phyloP scores from a whole-genome alignment of 495 filamentous ascomycete genomes.

The Aspergillus ellipticus region DNA sequence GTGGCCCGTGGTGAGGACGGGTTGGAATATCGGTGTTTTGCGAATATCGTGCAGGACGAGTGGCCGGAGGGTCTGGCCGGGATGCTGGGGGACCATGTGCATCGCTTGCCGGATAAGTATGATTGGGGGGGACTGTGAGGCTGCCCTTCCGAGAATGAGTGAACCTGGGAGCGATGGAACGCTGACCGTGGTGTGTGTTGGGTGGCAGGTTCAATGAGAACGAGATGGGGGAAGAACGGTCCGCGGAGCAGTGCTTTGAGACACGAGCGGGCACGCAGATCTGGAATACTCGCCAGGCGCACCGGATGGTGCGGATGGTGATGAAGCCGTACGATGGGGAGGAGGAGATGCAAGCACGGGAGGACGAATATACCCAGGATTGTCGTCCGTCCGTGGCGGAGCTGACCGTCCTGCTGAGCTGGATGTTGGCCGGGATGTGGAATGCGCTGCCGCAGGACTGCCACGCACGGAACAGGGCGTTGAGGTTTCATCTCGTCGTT shows the following conservation, averaged over 20 bases:
- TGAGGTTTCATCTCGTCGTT: background rate
- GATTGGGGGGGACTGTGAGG: background rate
- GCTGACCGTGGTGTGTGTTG: too few relatives aligned
- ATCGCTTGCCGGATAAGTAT: background rate
- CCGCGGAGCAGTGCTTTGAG: too few relatives aligned
- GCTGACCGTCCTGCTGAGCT: background rate
- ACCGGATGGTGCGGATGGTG: background rate
- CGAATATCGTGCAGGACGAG: background rate
- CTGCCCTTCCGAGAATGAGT: too few relatives aligned
- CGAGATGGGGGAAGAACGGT: too few relatives aligned
- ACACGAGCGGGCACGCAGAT: background rate
- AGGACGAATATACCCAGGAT: background rate
- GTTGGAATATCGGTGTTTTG: background rate
- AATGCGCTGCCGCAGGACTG: background rate
- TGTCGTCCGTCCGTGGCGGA: background rate
- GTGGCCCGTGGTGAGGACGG: background rate
- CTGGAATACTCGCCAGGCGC: background rate
- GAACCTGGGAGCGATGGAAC: too few relatives aligned
- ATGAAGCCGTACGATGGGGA: background rate
- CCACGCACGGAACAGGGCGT: background rate
- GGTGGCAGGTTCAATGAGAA: too few relatives aligned
- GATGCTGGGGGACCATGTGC: background rate
- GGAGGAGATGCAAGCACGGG: background rate
- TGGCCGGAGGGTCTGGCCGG: background rate
- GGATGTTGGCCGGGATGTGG: background rate